Evolutionary conservation across 768 basidiomycete genomes (phyloP).

Genomic region (Lactarius akahatsu): DNA sequence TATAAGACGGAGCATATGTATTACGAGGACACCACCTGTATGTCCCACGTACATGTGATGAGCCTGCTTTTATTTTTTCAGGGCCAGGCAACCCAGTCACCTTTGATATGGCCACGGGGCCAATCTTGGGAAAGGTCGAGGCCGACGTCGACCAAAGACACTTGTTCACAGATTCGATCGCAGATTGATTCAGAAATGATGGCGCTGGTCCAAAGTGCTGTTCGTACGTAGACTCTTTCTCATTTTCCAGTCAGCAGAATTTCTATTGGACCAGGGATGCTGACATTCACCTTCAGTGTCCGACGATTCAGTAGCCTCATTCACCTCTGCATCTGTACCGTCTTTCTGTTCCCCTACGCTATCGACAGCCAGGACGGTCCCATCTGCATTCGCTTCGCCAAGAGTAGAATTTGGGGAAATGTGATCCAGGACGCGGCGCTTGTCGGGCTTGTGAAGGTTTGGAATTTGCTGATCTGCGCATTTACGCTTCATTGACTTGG

Average conservation of each 20-base stretch:
- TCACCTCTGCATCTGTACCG: slow-evolving; percentile 26
- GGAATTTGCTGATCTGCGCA: slow-evolving; percentile 40
- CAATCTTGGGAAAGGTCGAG: slow-evolving; percentile 56
- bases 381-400: slow-evolving; percentile 15
- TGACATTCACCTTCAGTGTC: slow-evolving; percentile 29
- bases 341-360: slow-evolving; percentile 27
- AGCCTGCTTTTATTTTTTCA: slow-evolving; percentile 8
- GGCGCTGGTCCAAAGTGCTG: slow-evolving; percentile 70
- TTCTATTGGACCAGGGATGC: background rate
- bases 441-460: slow-evolving; percentile 65
- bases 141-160: slow-evolving; percentile 55
- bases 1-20: slow-evolving; percentile 31
- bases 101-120: slow-evolving; percentile 49
- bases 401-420: slow-evolving; percentile 25
- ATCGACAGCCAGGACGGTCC: background rate
- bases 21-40: background rate
- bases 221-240: slow-evolving; percentile 56
- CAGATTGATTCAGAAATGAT: slow-evolving; percentile 47
- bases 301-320: background rate
- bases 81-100: slow-evolving; percentile 42
- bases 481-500: slow-evolving; percentile 63
- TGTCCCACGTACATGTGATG: slow-evolving; percentile 17
- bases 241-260: slow-evolving; percentile 11
- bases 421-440: slow-evolving; percentile 47
- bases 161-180: slow-evolving; percentile 53